A percentile compares a stretch with the other conserved stretches of the same genome.
Evolutionary conservation across 1,284 basidiomycete species (phyloP).

Genomic region (Ustilago crameri): DNA sequence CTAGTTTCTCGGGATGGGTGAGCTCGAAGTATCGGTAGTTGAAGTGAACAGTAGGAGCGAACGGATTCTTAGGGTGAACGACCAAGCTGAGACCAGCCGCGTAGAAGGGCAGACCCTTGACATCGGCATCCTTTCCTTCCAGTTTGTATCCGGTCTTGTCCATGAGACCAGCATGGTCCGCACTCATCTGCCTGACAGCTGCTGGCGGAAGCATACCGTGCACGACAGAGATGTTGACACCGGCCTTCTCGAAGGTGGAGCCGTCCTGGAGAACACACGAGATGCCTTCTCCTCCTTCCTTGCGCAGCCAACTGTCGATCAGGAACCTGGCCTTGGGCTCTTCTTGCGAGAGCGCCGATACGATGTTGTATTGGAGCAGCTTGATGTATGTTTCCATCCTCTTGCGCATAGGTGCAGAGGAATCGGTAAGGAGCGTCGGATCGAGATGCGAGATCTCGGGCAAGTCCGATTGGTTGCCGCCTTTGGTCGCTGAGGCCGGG

Average conservation of each 20-base stretch:
- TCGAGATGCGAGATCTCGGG: slow-evolving; percentile 63
- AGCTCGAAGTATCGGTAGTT: slow-evolving; percentile 97
- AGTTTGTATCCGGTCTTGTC: slow-evolving; percentile 61
- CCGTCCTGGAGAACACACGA: slow-evolving; percentile 87
- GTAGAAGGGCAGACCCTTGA: slow-evolving; percentile 83
- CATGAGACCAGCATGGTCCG: slow-evolving; percentile 79
- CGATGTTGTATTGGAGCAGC: slow-evolving; percentile 83
- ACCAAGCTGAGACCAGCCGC: slow-evolving; percentile 91
- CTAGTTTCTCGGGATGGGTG: slow-evolving; percentile 63
- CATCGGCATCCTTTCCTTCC: slow-evolving; percentile 72
- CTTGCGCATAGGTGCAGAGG: slow-evolving; percentile 71
- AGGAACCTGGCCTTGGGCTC: slow-evolving; percentile 78
- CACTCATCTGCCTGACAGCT: slow-evolving; percentile 92
- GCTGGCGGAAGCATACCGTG: slow-evolving; percentile 87
- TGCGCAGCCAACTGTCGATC: slow-evolving; percentile 85
- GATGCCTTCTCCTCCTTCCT: slow-evolving; percentile 84
- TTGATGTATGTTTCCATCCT: slow-evolving; percentile 84
- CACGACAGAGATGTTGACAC: slow-evolving; percentile 93
- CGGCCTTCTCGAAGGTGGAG: slow-evolving; percentile 88
- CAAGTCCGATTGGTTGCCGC: slow-evolving; percentile 51
- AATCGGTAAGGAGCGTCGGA: slow-evolving; percentile 47
- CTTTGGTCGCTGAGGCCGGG: slow-evolving; percentile 33
- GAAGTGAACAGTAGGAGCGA: slow-evolving; percentile 82
- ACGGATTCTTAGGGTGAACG: slow-evolving; percentile 90
- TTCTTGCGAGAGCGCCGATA: slow-evolving; percentile 80